Conservation (phyloP, 2,329 filamentous ascomycete genomes). For the Scedosporium boydii region DNA sequence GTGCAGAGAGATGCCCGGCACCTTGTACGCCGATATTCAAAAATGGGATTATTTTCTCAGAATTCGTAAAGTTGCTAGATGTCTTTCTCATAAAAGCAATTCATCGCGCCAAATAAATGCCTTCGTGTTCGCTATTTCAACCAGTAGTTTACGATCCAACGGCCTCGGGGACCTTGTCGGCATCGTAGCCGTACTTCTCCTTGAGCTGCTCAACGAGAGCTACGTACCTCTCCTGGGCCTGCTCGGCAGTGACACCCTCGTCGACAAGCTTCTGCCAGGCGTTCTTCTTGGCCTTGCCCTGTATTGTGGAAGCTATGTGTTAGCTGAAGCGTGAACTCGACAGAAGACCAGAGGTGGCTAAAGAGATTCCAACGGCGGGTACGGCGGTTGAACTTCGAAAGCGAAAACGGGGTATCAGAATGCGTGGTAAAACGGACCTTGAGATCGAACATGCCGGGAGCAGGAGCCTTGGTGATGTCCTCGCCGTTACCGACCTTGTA, state of each 20-base stretch:
- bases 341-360: background rate
- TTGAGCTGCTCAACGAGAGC: constrained; percentile 63
- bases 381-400: background rate
- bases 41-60: too few relatives aligned
- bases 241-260: constrained; percentile 48
- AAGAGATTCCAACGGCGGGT: background rate
- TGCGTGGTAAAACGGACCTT: constrained; percentile 36
- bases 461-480: constrained; percentile 43
- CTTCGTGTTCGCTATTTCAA: background rate
- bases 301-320: constrained; percentile 9
- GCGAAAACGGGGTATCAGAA: background rate
- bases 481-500: constrained; percentile 50
- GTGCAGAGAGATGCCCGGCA: too few relatives aligned
- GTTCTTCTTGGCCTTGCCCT: constrained; percentile 74
- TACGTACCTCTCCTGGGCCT: constrained; percentile 72
- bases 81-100: too few relatives aligned
- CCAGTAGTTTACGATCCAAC: constrained; percentile 26
- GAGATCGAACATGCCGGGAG: constrained; percentile 61
- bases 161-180: constrained; percentile 51
- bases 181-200: constrained; percentile 57
- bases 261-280: constrained; percentile 67
- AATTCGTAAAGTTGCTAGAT: too few relatives aligned
- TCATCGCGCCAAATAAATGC: background rate
- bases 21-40: too few relatives aligned
- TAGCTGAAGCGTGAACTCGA: background rate